Evolutionary conservation across 345 rosid genomes (phyloP).

Genomic region (Heritiera fomes): DNA sequence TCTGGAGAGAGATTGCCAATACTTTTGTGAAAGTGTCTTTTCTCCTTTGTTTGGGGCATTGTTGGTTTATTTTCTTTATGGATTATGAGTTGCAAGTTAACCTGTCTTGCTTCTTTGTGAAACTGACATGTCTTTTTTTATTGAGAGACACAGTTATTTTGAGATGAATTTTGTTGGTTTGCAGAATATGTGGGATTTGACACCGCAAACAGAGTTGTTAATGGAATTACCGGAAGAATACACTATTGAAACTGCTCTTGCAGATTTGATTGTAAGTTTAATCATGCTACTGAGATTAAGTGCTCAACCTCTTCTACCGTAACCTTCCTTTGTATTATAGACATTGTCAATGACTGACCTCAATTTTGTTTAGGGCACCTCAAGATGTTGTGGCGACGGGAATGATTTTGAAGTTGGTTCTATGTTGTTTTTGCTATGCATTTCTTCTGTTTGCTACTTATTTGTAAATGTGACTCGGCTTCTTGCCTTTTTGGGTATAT

Average conservation of each 20-base stretch:
- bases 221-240: slow-evolving; percentile 64
- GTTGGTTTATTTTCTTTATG: too few relatives aligned
- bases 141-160: background rate
- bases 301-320: background rate
- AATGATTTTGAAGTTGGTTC: slow-evolving; percentile 77
- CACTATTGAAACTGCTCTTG: slow-evolving; percentile 65
- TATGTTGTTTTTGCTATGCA: slow-evolving; percentile 40
- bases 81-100: too few relatives aligned
- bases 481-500: background rate
- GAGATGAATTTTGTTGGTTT: slow-evolving; percentile 20
- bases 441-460: background rate
- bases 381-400: slow-evolving; percentile 95
- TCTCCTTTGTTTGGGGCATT: background rate
- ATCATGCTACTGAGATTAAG: slow-evolving; percentile 6
- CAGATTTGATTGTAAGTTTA: slow-evolving; percentile 66
- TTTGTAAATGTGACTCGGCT: background rate
- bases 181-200: slow-evolving; percentile 84
- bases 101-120: too few relatives aligned
- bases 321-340: background rate
- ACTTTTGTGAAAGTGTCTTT: slow-evolving; percentile 50
- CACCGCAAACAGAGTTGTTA: slow-evolving; percentile 61
- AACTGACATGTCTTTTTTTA: background rate
- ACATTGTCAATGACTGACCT: background rate
- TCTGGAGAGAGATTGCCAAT: slow-evolving; percentile 27
- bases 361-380: slow-evolving; percentile 41